phyloP scores from a whole-genome alignment of 176 grass and related monocot species.

The Paspalum vaginatum region DNA sequence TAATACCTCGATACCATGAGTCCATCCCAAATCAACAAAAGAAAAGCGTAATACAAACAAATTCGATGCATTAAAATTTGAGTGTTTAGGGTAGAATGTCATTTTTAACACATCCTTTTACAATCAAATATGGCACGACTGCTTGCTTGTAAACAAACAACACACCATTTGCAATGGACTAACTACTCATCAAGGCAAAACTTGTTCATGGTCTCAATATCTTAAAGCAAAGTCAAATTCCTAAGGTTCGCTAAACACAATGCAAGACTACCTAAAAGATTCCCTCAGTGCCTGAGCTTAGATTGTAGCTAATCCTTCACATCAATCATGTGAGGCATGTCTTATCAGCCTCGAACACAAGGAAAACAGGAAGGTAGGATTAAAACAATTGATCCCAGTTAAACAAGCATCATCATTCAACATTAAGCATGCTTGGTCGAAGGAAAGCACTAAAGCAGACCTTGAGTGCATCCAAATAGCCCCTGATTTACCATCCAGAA shows the following conservation, averaged over 20 bases:
- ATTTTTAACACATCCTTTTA: conserved; percentile 8
- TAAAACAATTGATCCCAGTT: conserved; percentile 25
- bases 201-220: conserved; percentile 6
- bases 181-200: conserved; percentile 6
- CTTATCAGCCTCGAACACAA: conserved; percentile 12
- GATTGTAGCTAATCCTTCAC: conserved; percentile 7
- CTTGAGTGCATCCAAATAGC: background rate
- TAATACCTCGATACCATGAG: conserved; percentile 22
- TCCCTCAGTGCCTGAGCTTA: background rate
- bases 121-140: background rate
- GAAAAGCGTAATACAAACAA: conserved; percentile 1
- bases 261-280: background rate
- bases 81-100: conserved; percentile 7
- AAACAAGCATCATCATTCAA: conserved; percentile 9
- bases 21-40: conserved; percentile 29
- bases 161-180: background rate
- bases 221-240: conserved; percentile 18
- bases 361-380: background rate
- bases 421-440: conserved; percentile 2
- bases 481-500: conserved; percentile 18
- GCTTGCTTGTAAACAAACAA: conserved; percentile 33
- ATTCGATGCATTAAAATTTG: background rate
- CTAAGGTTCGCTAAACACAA: conserved; percentile 2
- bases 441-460: background rate
- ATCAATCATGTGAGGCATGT: background rate